phyloP scores from a whole-genome alignment of 1,284 basidiomycete genomes.

The Fomitiporia mediterranea region DNA sequence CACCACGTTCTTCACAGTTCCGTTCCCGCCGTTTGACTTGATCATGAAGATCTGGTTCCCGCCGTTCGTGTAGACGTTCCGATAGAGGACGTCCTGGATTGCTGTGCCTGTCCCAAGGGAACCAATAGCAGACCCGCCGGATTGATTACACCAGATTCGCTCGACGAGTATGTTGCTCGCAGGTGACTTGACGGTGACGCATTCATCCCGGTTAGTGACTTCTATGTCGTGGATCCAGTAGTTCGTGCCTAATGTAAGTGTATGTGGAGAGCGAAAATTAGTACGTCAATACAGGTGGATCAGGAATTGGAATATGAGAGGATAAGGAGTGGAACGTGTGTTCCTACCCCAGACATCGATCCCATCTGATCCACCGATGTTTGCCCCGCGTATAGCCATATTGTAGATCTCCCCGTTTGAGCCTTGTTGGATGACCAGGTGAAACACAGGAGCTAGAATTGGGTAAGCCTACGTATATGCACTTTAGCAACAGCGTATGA shows the following conservation, averaged over 20 bases:
- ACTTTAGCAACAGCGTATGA: not conserved
- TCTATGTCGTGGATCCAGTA: conserved; percentile 36
- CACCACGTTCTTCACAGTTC: conserved; percentile 32
- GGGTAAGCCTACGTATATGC: not conserved
- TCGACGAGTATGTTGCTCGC: conserved; percentile 33
- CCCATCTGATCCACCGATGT: conserved; percentile 35
- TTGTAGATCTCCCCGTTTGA: conserved; percentile 35
- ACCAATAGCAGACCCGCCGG: conserved; percentile 34
- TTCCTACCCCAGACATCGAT: conserved; percentile 32
- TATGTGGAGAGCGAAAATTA: no score
- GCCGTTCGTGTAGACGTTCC: conserved; percentile 33
- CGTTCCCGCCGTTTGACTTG: conserved; percentile 33
- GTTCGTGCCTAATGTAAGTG: conserved; percentile 24
- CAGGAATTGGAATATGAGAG: not conserved
- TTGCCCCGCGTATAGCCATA: conserved; percentile 33
- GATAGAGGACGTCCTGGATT: conserved; percentile 32
- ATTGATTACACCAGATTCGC: conserved; percentile 36
- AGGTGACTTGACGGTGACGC: conserved; percentile 35
- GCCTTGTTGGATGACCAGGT: conserved; percentile 32
- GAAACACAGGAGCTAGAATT: conserved; percentile 34
- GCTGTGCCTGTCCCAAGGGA: conserved; percentile 31
- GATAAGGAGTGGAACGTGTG: not conserved
- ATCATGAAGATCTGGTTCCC: conserved; percentile 37
- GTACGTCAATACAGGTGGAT: not conserved
- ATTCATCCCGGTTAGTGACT: conserved; percentile 37